These are phyloP conservation scores for Arabidopsis hybrid DNA, from an alignment of 441 rosid genomes.

Conservation along the genomic window DNA sequence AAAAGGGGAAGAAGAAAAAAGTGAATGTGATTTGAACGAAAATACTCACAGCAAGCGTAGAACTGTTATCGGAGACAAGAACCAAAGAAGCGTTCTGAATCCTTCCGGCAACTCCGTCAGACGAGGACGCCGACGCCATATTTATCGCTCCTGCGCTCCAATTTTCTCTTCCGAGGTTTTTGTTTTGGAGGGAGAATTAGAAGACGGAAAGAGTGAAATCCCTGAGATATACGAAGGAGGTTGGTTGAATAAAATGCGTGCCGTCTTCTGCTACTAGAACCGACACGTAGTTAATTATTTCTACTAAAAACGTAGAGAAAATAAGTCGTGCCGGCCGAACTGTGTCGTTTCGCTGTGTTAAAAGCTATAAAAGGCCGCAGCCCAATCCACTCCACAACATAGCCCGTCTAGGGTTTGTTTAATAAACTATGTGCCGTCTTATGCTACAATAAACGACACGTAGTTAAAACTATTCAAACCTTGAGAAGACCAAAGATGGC, in stretches of 20 bases:
- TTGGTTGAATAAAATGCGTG: conserved; percentile 29
- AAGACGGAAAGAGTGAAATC: conserved; percentile 5
- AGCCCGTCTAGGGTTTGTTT: background rate
- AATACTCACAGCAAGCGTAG: conserved; percentile 59
- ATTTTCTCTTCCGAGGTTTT: conserved; percentile 17
- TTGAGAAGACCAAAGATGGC: background rate
- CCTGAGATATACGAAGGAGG: background rate
- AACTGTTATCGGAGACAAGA: conserved; percentile 58
- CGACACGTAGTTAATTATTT: conserved; percentile 2
- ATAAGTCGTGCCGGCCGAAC: background rate
- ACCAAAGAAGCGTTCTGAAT: conserved; percentile 59
- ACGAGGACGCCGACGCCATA: conserved; percentile 52
- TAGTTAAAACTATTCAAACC: background rate
- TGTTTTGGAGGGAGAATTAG: conserved; percentile 38
- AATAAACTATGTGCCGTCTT: background rate
- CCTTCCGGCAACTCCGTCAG: conserved; percentile 54
- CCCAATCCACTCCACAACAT: background rate
- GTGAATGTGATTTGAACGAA: conserved; percentile 1
- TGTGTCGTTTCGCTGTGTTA: background rate
- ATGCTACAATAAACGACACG: background rate
- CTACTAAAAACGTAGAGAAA: background rate
- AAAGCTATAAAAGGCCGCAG: background rate
- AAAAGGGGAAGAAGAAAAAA: background rate
- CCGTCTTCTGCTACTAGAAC: conserved; percentile 4
- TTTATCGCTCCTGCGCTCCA: conserved; percentile 8